Evolutionary conservation across 768 basidiomycete species (phyloP).

Genomic region (Butyriboletus loyo): DNA sequence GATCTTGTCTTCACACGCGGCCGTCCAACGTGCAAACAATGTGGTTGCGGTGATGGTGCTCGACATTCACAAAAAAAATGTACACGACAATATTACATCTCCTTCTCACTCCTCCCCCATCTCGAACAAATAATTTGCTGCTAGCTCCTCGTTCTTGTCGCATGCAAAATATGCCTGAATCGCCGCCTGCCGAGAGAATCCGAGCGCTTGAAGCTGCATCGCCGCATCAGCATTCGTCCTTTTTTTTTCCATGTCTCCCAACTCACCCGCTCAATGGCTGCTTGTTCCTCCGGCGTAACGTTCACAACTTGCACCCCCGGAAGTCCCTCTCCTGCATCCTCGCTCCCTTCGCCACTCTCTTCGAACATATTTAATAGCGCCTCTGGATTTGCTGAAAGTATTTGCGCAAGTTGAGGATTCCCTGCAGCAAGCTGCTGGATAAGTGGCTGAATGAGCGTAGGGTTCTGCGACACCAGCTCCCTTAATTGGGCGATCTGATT

Average conservation of each 20-base stretch:
- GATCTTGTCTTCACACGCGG: slow-evolving; percentile 30
- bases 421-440: slow-evolving; percentile 74
- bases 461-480: slow-evolving; percentile 71
- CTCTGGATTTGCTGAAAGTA: slow-evolving; percentile 70
- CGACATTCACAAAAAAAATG: background rate
- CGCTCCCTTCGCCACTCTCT: slow-evolving; percentile 37
- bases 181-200: slow-evolving; percentile 79
- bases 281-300: slow-evolving; percentile 84
- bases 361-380: slow-evolving; percentile 63
- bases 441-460: slow-evolving; percentile 70
- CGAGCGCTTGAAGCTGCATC: slow-evolving; percentile 75
- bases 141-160: slow-evolving; percentile 95
- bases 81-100: background rate
- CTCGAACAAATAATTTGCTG: slow-evolving; percentile 94
- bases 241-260: background rate
- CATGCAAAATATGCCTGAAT: slow-evolving; percentile 92
- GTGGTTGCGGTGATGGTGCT: slow-evolving; percentile 4
- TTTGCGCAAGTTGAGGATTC: slow-evolving; percentile 75
- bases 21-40: slow-evolving; percentile 28
- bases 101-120: slow-evolving; percentile 45
- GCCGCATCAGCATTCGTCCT: slow-evolving; percentile 1
- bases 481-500: slow-evolving; percentile 74
- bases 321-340: slow-evolving; percentile 39
- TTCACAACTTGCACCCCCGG: slow-evolving; percentile 47
- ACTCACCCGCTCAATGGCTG: slow-evolving; percentile 85